These are phyloP conservation scores for Gymnopilus junonius DNA, from an alignment of 768 basidiomycete species.

Conservation along the genomic window DNA sequence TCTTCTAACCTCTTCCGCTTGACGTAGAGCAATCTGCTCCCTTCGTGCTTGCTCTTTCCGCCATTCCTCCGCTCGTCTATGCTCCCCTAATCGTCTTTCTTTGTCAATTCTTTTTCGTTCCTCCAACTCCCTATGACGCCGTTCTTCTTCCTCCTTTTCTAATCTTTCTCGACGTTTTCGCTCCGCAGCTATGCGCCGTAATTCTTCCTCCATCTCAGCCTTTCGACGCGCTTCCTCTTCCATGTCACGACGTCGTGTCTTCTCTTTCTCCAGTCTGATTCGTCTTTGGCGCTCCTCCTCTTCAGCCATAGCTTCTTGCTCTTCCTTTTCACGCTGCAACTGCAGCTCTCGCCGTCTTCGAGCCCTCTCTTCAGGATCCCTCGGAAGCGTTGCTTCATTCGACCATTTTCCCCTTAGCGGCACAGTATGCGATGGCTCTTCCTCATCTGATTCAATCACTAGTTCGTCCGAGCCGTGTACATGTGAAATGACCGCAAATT, in stretches of 20 bases:
- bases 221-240: conserved; percentile 49
- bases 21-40: conserved; percentile 47
- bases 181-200: conserved; percentile 39
- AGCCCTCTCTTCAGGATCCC: conserved; percentile 40
- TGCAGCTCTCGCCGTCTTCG: conserved; percentile 35
- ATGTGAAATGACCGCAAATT: conserved; percentile 45
- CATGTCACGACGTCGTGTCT: conserved; percentile 40
- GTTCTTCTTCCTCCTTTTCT: conserved; percentile 52
- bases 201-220: conserved; percentile 43
- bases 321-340: conserved; percentile 44
- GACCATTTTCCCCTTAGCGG: conserved; percentile 44
- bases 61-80: conserved; percentile 56
- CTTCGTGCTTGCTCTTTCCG: conserved; percentile 50
- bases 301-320: conserved; percentile 44
- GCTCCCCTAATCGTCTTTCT: conserved; percentile 53
- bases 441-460: conserved; percentile 22
- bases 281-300: conserved; percentile 48
- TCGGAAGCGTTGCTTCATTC: conserved; percentile 22
- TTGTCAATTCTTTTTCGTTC: conserved; percentile 51
- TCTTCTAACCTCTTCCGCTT: conserved; percentile 45
- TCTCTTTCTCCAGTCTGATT: conserved; percentile 47
- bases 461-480: conserved; percentile 34
- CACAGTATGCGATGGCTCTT: conserved; percentile 18
- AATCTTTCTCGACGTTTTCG: conserved; percentile 41
- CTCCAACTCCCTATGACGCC: conserved; percentile 45